phyloP scores from a whole-genome alignment of 305 asterid species.

The Fraxinus latifolia region DNA sequence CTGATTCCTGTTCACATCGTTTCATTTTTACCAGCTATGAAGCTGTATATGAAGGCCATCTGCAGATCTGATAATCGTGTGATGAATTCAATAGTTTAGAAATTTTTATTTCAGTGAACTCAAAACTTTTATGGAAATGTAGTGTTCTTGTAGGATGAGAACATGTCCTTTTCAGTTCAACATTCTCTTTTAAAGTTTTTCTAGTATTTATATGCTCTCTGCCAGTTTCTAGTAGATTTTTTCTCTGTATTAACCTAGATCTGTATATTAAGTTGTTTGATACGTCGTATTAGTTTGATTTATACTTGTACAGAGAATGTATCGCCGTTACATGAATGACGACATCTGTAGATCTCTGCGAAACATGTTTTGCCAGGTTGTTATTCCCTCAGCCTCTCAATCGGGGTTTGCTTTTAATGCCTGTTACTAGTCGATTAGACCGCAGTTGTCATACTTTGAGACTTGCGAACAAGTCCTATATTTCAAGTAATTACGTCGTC shows the following conservation, averaged over 20 bases:
- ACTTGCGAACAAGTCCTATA: not conserved
- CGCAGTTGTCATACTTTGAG: not conserved
- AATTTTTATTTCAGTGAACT: slow-evolving; percentile 2
- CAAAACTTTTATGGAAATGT: not conserved
- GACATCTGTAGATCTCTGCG: not conserved
- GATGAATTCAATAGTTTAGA: not conserved
- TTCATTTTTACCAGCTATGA: not conserved
- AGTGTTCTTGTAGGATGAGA: not conserved
- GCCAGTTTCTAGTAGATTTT: slow-evolving; percentile 4
- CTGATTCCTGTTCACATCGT: not conserved
- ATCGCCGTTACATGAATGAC: not conserved
- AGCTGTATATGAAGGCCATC: not conserved
- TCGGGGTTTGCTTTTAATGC: not conserved
- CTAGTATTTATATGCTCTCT: not conserved
- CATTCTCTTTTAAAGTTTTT: not conserved
- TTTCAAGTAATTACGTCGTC: not conserved
- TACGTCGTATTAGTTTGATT: not conserved
- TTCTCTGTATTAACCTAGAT: not conserved
- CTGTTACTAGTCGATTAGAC: not conserved
- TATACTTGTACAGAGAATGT: not conserved
- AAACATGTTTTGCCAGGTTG: not conserved
- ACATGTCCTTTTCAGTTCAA: not conserved
- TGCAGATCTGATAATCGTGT: not conserved
- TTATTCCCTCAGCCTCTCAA: not conserved
- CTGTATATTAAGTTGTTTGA: not conserved